Evolutionary conservation across 495 filamentous ascomycete genomes (phyloP).

Genomic region (Hypoxylon fragiforme): DNA sequence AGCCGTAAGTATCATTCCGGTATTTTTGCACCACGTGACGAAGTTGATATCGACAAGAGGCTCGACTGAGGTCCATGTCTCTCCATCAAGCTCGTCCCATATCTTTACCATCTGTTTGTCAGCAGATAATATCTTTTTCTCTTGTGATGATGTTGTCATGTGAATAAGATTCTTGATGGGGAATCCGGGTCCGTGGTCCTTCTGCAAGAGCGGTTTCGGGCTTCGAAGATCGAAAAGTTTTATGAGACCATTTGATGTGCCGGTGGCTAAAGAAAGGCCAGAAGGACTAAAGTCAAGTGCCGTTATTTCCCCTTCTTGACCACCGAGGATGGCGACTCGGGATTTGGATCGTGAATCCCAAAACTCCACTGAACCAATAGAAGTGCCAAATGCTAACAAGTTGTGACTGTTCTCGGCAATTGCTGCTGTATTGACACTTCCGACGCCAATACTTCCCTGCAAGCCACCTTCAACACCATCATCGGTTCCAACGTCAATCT

Average conservation of each 20-base stretch:
- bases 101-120: conserved; percentile 98
- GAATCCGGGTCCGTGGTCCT: conserved; percentile 96
- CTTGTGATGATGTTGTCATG: conserved; percentile 73
- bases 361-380: conserved; percentile 91
- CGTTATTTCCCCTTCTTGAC: conserved; percentile 73
- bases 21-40: conserved; percentile 84
- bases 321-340: conserved; percentile 74
- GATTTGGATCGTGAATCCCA: conserved; percentile 87
- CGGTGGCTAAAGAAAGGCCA: conserved; percentile 85
- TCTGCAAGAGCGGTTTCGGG: conserved; percentile 78
- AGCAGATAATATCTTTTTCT: conserved; percentile 85
- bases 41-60: conserved; percentile 92
- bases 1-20: conserved; percentile 86
- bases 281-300: conserved; percentile 83
- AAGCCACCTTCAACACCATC: conserved; percentile 69
- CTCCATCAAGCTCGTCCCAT: conserved; percentile 80
- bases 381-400: conserved; percentile 92
- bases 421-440: conserved; percentile 84
- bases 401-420: conserved; percentile 91
- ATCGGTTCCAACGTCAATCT: conserved; percentile 83
- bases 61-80: conserved; percentile 92
- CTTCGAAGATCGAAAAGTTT: conserved; percentile 92
- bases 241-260: conserved; percentile 84
- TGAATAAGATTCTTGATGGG: conserved; percentile 85
- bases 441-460: conserved; percentile 80